phyloP scores from a whole-genome alignment of 2,329 filamentous ascomycete genomes.

The Ploettnerulaceae sp. region DNA sequence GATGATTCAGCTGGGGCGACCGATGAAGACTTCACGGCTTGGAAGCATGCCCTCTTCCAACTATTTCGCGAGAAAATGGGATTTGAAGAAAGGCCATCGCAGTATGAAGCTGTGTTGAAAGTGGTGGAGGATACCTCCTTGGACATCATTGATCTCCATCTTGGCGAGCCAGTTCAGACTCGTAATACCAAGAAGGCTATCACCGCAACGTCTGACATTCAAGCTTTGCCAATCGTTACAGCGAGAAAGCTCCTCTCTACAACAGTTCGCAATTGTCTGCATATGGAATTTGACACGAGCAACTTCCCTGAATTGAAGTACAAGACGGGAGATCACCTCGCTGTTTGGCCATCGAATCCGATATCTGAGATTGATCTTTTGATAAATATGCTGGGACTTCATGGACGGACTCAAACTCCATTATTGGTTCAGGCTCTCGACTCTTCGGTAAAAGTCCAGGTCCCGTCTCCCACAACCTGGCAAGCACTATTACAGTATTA shows the following conservation, averaged over 20 bases:
- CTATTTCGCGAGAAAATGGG: slow-evolving; percentile 8
- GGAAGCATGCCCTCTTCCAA: slow-evolving; percentile 20
- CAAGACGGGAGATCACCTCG: slow-evolving; percentile 27
- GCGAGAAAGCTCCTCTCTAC: slow-evolving; percentile 14
- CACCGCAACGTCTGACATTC: slow-evolving; percentile 14
- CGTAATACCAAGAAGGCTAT: not conserved
- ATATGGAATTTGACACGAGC: slow-evolving; percentile 22
- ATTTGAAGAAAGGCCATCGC: slow-evolving; percentile 6
- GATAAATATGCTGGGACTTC: slow-evolving; percentile 13
- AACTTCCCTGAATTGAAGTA: slow-evolving; percentile 23
- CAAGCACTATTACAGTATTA: slow-evolving; percentile 41
- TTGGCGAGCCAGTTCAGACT: slow-evolving; percentile 15
- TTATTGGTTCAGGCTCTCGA: slow-evolving; percentile 16
- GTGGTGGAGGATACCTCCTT: slow-evolving; percentile 17
- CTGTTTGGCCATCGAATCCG: slow-evolving; percentile 25
- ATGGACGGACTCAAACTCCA: slow-evolving; percentile 2
- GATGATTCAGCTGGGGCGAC: slow-evolving; percentile 23
- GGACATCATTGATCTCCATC: slow-evolving; percentile 20
- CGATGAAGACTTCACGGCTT: slow-evolving; percentile 24
- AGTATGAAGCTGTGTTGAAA: slow-evolving; percentile 16
- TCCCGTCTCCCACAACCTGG: slow-evolving; percentile 24
- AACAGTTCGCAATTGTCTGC: slow-evolving; percentile 23
- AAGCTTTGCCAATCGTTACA: slow-evolving; percentile 9
- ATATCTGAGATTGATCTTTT: slow-evolving; percentile 18
- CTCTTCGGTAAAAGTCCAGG: slow-evolving; percentile 7